Base-by-base conservation (phyloP, 768 basidiomycete genomes). In the Pholiota conissans region DNA sequence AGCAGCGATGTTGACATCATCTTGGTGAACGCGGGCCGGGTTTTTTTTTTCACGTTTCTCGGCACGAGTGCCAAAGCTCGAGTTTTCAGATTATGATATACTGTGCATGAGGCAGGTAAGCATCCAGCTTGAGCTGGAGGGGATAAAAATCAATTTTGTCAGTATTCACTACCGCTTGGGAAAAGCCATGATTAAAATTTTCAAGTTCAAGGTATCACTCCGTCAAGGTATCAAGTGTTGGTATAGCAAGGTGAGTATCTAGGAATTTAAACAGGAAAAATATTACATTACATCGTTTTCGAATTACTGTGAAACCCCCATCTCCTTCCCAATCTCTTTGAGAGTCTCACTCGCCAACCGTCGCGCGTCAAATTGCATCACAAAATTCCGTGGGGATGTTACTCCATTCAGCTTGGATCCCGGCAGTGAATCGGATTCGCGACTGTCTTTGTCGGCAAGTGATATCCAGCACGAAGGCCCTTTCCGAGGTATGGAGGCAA, bases 271-370 rank as follows among this genome's bases (percentile, higher is more conserved):
- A 27, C 8, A 34, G 16, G 50, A 35, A 28, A 24, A 40, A 26
- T 39, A 34, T 29, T 50, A 22, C 29, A 50, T 24, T 35, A 60
- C 40, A 52, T 37, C 51, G 45, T 35, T 30, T 42, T 47, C 42
- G 20, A 52, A 49, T 22, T 35, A 51, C 51, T 61, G 52, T n/a
- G 65, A 61, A 48, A 73, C 68, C 10, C 89, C 91, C 79, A 93
- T 83, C 68, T 93, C 92, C 69, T 76, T 80, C 18, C 92, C 93
- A 4, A 93, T 76, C 52, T 81, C 79, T 65, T 78, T 82, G 56
- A 94, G 65, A 67, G 89, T 91, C 48, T 81, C 80, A 59, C 82
- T 83, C 8, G 89, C 87, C 30, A 93, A 71, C 9, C 70, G 70
- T 56, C 90, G 73, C 5, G 91, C 85, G 69, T 93, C 87, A 27